phyloP scores from a whole-genome alignment of 1,284 basidiomycete genomes.

The Coniferiporia sulphurascens region DNA sequence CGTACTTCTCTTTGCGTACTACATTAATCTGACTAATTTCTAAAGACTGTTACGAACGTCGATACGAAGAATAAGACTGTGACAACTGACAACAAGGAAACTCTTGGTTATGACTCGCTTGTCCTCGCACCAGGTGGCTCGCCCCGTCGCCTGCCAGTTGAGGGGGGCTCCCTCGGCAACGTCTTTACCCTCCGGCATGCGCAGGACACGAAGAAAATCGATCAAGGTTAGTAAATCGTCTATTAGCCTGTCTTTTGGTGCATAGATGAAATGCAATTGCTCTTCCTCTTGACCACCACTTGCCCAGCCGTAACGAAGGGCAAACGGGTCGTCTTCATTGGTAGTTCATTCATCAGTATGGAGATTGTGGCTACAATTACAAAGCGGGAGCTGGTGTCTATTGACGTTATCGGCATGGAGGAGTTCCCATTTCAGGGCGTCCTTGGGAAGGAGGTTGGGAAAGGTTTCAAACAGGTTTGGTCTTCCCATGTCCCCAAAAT shows the following conservation, averaged over 20 bases:
- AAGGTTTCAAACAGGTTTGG: slow-evolving; percentile 70
- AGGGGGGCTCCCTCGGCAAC: slow-evolving; percentile 73
- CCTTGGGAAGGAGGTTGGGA: slow-evolving; percentile 79
- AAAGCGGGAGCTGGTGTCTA: slow-evolving; percentile 71
- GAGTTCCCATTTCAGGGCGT: slow-evolving; percentile 78
- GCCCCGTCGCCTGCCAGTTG: slow-evolving; percentile 72
- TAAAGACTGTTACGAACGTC: slow-evolving; percentile 61
- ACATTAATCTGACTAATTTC: slow-evolving; percentile 3
- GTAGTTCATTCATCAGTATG: slow-evolving; percentile 92
- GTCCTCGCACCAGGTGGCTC: slow-evolving; percentile 69
- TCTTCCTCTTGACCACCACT: background rate
- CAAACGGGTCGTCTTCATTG: slow-evolving; percentile 80
- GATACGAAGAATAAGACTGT: slow-evolving; percentile 61
- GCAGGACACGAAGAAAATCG: slow-evolving; percentile 72
- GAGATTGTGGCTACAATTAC: slow-evolving; percentile 78
- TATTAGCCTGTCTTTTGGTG: background rate
- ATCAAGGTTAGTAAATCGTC: slow-evolving; percentile 43
- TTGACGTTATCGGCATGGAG: slow-evolving; percentile 85
- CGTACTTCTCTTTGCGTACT: background rate
- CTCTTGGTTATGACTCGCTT: slow-evolving; percentile 65
- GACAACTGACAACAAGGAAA: slow-evolving; percentile 52
- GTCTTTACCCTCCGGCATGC: slow-evolving; percentile 76
- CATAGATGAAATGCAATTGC: background rate
- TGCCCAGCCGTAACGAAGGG: slow-evolving; percentile 55
- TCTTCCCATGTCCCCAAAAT: slow-evolving; percentile 5